Conservation (phyloP, 495 filamentous ascomycete genomes). For the Xylaria grammica region DNA sequence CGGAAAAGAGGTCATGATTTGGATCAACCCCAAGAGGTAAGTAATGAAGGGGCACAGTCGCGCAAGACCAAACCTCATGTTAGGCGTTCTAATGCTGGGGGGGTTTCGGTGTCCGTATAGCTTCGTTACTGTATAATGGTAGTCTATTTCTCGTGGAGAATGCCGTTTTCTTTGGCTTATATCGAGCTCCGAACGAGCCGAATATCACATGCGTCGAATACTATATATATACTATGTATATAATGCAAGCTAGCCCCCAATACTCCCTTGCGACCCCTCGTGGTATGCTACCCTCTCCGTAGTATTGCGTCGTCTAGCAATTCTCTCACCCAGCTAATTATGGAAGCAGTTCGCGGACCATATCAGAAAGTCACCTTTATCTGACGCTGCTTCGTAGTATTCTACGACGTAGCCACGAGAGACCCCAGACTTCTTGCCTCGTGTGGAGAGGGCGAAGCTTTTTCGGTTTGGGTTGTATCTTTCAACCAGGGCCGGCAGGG, state of each 20-base stretch:
- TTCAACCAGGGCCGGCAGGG: neutral
- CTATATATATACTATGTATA: too few species aligned
- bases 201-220: neutral
- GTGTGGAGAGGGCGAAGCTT: neutral
- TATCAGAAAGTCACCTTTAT: neutral
- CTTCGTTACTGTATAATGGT: neutral
- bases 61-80: neutral
- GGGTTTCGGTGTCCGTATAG: neutral
- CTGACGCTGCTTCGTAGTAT: slow-evolving; percentile 1
- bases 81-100: neutral
- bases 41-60: neutral
- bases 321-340: slow-evolving; percentile 7
- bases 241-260: neutral
- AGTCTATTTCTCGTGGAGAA: neutral
- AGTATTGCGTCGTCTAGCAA: neutral
- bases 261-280: slow-evolving; percentile 1
- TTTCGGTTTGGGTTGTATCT: neutral
- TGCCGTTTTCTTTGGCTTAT: neutral
- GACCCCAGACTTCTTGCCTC: neutral
- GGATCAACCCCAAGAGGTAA: slow-evolving; percentile 1
- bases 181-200: neutral
- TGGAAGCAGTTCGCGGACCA: slow-evolving; percentile 4
- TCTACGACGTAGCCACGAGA: slow-evolving; percentile 3
- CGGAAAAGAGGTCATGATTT: neutral
- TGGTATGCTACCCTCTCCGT: neutral